These are phyloP conservation scores for Cymbopogon citratus DNA, from an alignment of 176 grass and related monocot genomes.

Conservation along the genomic window DNA sequence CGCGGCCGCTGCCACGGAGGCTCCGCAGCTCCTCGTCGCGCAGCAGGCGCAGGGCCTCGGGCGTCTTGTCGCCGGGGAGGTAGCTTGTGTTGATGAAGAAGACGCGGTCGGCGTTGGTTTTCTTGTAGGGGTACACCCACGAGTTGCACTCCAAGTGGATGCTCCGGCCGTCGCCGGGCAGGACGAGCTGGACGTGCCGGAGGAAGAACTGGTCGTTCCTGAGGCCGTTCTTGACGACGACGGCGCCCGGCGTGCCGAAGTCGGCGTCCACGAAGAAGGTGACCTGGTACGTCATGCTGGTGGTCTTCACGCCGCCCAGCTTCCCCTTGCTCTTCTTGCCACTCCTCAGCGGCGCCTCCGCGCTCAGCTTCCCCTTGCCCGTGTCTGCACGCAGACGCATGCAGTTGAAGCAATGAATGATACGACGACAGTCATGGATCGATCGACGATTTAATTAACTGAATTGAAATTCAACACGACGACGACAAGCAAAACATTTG, in stretches of 20 bases:
- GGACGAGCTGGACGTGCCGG: conserved; percentile 37
- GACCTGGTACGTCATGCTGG: conserved; percentile 53
- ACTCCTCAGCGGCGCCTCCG: conserved; percentile 35
- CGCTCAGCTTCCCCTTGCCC: conserved; percentile 56
- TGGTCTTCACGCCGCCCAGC: conserved; percentile 26
- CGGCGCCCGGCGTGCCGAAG: conserved; percentile 66
- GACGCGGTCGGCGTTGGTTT: conserved; percentile 63
- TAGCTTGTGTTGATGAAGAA: conserved; percentile 67
- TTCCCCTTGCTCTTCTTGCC: conserved; percentile 74
- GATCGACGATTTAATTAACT: no score
- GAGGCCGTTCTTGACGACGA: conserved; percentile 56
- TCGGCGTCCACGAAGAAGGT: conserved; percentile 36
- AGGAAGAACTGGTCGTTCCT: conserved; percentile 63
- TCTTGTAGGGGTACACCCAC: conserved; percentile 74
- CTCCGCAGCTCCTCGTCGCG: conserved; percentile 62
- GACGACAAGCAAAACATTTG: neutral
- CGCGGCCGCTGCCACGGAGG: conserved; percentile 56
- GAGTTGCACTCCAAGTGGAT: conserved; percentile 96
- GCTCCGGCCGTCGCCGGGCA: conserved; percentile 33
- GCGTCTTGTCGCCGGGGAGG: conserved; percentile 66
- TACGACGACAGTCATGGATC: no score
- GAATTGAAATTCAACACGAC: neutral
- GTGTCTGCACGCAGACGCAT: conserved; percentile 19
- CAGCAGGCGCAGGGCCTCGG: conserved; percentile 41
- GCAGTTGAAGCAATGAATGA: no score